Evolutionary conservation across 2,329 filamentous ascomycete species (phyloP), one percentile per base, ranked within the genome.

Genomic region (Colletotrichum karsti): DNA sequence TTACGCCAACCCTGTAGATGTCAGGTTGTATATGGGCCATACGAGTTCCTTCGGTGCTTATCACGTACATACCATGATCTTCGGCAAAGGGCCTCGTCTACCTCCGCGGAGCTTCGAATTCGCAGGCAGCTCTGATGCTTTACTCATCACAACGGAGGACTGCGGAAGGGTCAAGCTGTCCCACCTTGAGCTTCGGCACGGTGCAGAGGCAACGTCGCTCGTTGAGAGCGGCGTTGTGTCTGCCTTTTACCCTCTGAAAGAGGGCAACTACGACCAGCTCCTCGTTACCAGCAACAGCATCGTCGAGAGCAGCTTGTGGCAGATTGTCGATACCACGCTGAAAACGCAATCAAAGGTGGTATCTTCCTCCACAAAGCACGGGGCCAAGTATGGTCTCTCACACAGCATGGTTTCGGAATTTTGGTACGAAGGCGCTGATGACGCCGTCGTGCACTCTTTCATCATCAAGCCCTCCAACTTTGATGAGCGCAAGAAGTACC

Each of bases 391-490:
- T 20, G 77, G 77, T 0, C 69, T 84, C 12, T 77, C 75, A 1
- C 69, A 71, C 10, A 71, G 71, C n/a, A 82, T 83, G 72, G 70
- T 82, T 2, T 76, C 76, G 0, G 80, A 84, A 48, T 74, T 83
- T 39, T 83, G 81, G 74, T 81, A 78, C 30, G 76, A 80, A 44
- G 80, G 82, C 2, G 76, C 72, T 0, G 77, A 77, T 7, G 75
- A 77, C n/a, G 72, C 74, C 26, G 71, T 69, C 20, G 73, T 83
- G 5, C 82, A 84, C 33, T 77, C 78, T 0, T 83, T 80, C 72
- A 74, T 84, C 26, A 59, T 84, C 9, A 77, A 74, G 24, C 82
- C 82, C 5, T 76, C 76, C 53, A 66, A 75, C 37, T 82, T 83
- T 68, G 78, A 82, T 57, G 69, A 75, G 9, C 69, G 5, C 6